A percentile compares a stretch with the other conserved stretches of the same genome.
These are phyloP conservation scores for Sisymbrium irio DNA, from an alignment of 345 rosid genomes.

Conservation along the genomic window DNA sequence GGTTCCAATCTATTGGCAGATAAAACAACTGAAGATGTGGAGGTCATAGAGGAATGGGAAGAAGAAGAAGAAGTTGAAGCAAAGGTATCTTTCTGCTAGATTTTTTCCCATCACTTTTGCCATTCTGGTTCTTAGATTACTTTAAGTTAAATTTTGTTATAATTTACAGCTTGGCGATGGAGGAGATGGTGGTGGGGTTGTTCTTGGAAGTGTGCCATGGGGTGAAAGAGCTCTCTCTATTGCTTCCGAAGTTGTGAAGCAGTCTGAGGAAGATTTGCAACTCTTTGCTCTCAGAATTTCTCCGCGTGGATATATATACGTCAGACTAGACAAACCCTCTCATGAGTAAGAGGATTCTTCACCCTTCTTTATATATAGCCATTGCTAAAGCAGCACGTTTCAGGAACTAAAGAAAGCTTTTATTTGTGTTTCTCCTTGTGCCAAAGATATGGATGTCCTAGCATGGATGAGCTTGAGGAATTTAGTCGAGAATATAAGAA, in stretches of 20 bases:
- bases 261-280: slow-evolving; percentile 48
- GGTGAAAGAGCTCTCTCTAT: slow-evolving; percentile 66
- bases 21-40: slow-evolving; percentile 49
- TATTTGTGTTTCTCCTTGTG: not conserved
- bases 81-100: slow-evolving; percentile 32
- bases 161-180: slow-evolving; percentile 73
- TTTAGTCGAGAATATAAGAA: slow-evolving; percentile 67
- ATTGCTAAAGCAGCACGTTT: not conserved
- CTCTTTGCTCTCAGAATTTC: slow-evolving; percentile 77
- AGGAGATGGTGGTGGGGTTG: slow-evolving; percentile 89
- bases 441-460: slow-evolving; percentile 81
- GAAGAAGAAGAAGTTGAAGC: slow-evolving; percentile 75
- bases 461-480: slow-evolving; percentile 74
- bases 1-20: slow-evolving; percentile 36
- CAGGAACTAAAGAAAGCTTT: slow-evolving; percentile 2
- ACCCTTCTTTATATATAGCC: not conserved
- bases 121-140: slow-evolving; percentile 7
- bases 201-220: slow-evolving; percentile 64
- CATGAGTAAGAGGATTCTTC: slow-evolving; percentile 50
- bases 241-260: slow-evolving; percentile 53
- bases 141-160: not conserved
- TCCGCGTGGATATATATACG: slow-evolving; percentile 73
- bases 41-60: slow-evolving; percentile 66
- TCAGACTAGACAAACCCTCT: slow-evolving; percentile 75
- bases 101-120: not conserved